Evolutionary conservation across 768 basidiomycete species (phyloP), one percentile per base, ranked within the genome.

Genomic region (Collybia mongolica): DNA sequence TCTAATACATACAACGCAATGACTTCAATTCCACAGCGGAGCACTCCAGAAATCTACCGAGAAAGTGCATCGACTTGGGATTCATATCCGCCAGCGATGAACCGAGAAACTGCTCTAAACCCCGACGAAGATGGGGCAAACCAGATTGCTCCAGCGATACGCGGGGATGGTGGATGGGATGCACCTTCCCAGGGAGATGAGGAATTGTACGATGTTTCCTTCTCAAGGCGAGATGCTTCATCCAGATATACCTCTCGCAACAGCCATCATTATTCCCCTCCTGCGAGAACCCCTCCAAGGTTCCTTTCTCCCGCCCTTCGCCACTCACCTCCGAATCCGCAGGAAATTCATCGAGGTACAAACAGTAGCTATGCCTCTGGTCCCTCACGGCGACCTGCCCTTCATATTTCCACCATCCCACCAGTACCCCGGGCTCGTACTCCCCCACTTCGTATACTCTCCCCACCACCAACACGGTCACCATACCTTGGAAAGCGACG

Each of bases 401-500:
- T 32, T 14, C 14, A 32, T 32, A 32, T 32, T 14, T 9, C 32
- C 11, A 32, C 32, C 32, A 6, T 11, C 32, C 7, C 7, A 12
- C 32, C 32, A 32, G 7, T 32, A 28, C 9, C 22, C 24, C 47
- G 47, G 11, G 37, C 49, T 8, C 38, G 9, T 39, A 39, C 52
- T 5, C 54, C 46, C 6, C 29, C n/a, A 18, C 9, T 19, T 22
- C 23, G 39, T 26, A 38, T 26, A 8, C 35, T 35, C 8, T 18
- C n/a, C 9, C 42, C 50, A 1, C 44, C 48, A 15, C 14, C 29
- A 0, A 35, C 39, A 35, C 48, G 32, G n/a, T 49, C 48, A 3
- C 48, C 46, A 15, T 19, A 48, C 9, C 53, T 59, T 6, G 58
- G 58, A 14, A 56, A 59, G 41, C 60, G 63, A 41, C 56, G 61